Evolutionary conservation across 345 rosid genomes (phyloP), one percentile per base, ranked within the genome.

Genomic region (Euclidium syriacum): DNA sequence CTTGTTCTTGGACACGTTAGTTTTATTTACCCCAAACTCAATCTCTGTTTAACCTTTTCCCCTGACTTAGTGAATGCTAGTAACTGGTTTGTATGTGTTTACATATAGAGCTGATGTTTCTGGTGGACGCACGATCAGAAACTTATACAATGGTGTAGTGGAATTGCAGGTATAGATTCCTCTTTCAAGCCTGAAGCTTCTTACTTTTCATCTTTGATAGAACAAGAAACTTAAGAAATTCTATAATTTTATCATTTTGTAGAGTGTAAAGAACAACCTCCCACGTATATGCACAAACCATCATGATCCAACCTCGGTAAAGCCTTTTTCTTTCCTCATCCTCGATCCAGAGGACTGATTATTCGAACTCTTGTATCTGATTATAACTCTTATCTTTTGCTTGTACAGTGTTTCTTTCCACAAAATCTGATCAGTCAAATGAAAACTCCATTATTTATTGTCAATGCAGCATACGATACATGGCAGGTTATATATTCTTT

Each of bases 391-490:
- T n/a, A 50, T 52, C 47, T 62, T 42, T 25, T 32, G 58, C n/a
- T 14, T 55, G 40, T 53, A 2, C 80, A 87, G 99, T 94, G 99
- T 76, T 94, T 94, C 85, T 94, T 94, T 79, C 97, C 99, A n/a
- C 99, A 94, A 62, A 80, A 90, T 73, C 22, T 88, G 67, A 94
- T 94, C n/a, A 67, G 71, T 54, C 79, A 80, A 47, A 76, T 94
- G 27, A 80, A 68, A 65, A 83, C 97, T 43, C 97, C 99, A 0
- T 70, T 94, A 6, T 94, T 94, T 61, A 61, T 94, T 67, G 76
- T 94, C 65, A 90, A 94, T 30, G 84, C 96, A 44, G 99, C 99
- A 0, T 94, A 94, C 33, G 99, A 94, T 81, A 74, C 95, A n/a
- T 94, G 99, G 99, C 99, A 94, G 99, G 99, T 94, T 77, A 53